Conservation (phyloP, 2,329 filamentous ascomycete genomes). For the Aureobasidium zeae region DNA sequence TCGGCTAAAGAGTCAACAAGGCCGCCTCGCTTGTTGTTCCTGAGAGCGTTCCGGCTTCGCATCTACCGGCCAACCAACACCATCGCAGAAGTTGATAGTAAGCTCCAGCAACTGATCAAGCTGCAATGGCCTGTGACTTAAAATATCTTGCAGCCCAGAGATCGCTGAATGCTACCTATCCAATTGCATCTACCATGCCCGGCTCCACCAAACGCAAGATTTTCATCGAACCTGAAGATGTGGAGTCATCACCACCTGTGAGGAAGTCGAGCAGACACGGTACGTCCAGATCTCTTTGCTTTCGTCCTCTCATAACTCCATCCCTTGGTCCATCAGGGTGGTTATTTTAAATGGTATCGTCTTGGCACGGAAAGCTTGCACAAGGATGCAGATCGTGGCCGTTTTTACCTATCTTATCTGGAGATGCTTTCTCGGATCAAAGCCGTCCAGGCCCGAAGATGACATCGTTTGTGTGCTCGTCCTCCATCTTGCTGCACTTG, state of each 20-base stretch:
- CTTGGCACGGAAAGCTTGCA: background rate
- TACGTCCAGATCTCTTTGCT: slow-evolving; percentile 1
- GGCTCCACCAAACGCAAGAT: background rate
- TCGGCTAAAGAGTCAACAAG: too few species aligned
- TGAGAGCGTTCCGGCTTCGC: too few species aligned
- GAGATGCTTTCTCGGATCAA: background rate
- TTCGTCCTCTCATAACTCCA: background rate
- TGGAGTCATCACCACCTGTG: background rate
- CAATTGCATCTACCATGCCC: slow-evolving; percentile 3
- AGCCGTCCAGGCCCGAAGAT: slow-evolving; percentile 2
- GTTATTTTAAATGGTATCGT: background rate
- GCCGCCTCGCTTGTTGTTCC: too few species aligned
- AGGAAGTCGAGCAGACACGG: background rate
- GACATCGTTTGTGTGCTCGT: slow-evolving; percentile 4
- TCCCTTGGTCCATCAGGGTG: background rate
- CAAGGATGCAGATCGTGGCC: background rate
- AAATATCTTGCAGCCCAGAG: too few species aligned
- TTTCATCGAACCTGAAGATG: background rate
- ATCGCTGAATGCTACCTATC: background rate
- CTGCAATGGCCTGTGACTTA: too few species aligned
- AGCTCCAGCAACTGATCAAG: too few species aligned
- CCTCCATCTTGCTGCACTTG: slow-evolving; percentile 7
- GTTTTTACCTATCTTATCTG: slow-evolving; percentile 9
- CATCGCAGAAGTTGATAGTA: too few species aligned
- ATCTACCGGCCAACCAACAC: too few species aligned